These are phyloP conservation scores for Ophiosphaerella korrae DNA, from an alignment of 2,329 filamentous ascomycete genomes.

Conservation along the genomic window DNA sequence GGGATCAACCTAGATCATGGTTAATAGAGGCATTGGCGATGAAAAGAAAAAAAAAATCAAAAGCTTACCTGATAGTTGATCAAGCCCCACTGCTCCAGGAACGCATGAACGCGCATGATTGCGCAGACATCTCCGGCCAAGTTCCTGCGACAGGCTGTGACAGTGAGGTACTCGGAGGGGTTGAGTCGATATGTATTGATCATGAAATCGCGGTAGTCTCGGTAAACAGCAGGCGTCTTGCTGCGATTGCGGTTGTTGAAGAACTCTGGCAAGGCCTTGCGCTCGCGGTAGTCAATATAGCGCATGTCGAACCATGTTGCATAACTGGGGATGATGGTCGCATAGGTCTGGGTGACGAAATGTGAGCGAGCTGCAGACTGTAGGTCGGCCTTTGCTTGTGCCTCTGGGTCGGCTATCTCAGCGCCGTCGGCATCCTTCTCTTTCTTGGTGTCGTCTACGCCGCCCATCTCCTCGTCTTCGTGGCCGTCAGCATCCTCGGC, in stretches of 20 bases:
- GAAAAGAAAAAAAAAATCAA: not conserved
- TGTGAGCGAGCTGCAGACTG: constrained; percentile 90
- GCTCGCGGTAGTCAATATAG: constrained; percentile 85
- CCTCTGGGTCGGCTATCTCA: constrained; percentile 47
- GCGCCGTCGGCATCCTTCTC: constrained; percentile 41
- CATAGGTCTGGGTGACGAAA: constrained; percentile 89
- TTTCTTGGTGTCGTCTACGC: constrained; percentile 46
- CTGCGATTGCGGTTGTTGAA: constrained; percentile 98
- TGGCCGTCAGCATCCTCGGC: constrained; percentile 63
- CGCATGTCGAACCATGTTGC: constrained; percentile 99
- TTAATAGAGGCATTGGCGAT: constrained; percentile 3
- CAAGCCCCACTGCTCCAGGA: constrained; percentile 97
- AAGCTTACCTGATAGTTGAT: constrained; percentile 94
- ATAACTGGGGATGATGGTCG: constrained; percentile 96
- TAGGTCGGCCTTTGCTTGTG: constrained; percentile 77
- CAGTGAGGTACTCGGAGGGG: constrained; percentile 92
- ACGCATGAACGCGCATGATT: constrained; percentile 98
- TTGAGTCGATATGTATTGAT: constrained; percentile 98
- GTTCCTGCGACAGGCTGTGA: constrained; percentile 93
- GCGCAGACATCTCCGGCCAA: constrained; percentile 96
- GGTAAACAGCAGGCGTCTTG: constrained; percentile 96
- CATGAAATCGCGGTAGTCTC: constrained; percentile 99
- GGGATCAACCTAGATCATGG: constrained; percentile 77
- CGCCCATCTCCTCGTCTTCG: constrained; percentile 74
- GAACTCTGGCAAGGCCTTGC: constrained; percentile 94